Evolutionary conservation across 805 yeast genomes (phyloP).

Genomic region (Ogataea trehaloabstinens): DNA sequence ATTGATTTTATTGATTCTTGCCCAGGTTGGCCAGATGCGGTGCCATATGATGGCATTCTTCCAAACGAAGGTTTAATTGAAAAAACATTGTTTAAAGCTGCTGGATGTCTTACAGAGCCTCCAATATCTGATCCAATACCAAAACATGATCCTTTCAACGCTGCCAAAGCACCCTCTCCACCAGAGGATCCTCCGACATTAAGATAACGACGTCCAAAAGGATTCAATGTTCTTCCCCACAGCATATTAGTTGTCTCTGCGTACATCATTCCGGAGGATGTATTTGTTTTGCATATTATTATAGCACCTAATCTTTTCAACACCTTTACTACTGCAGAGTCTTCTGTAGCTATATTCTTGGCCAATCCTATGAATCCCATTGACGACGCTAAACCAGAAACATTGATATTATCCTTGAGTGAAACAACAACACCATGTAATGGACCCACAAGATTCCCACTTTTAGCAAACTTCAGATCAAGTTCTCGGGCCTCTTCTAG

Average conservation of each 20-base stretch:
- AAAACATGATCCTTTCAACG: constrained; percentile 52
- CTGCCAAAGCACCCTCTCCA: constrained; percentile 62
- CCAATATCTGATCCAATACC: constrained; percentile 53
- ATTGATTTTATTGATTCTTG: constrained; percentile 58
- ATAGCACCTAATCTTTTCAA: constrained; percentile 50
- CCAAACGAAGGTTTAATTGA: constrained; percentile 52
- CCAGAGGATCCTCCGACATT: constrained; percentile 66
- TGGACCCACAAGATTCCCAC: constrained; percentile 56
- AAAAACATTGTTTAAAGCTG: constrained; percentile 54
- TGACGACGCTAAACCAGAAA: constrained; percentile 48
- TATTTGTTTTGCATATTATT: constrained; percentile 51
- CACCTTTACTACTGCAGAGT: constrained; percentile 37
- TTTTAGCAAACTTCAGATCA: constrained; percentile 46
- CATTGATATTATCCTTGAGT: constrained; percentile 43
- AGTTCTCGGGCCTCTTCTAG: constrained; percentile 51
- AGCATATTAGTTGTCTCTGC: constrained; percentile 52
- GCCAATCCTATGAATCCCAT: constrained; percentile 45
- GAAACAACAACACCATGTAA: constrained; percentile 62
- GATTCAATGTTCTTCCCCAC: constrained; percentile 50
- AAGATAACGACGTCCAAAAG: constrained; percentile 42
- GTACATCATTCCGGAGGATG: constrained; percentile 63
- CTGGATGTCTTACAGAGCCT: constrained; percentile 51
- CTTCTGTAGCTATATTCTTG: constrained; percentile 33
- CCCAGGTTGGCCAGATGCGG: constrained; percentile 41
- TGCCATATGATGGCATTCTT: constrained; percentile 34